Evolutionary conservation across 2,329 filamentous ascomycete species (phyloP).

Genomic region (Nannizzia gypsea): DNA sequence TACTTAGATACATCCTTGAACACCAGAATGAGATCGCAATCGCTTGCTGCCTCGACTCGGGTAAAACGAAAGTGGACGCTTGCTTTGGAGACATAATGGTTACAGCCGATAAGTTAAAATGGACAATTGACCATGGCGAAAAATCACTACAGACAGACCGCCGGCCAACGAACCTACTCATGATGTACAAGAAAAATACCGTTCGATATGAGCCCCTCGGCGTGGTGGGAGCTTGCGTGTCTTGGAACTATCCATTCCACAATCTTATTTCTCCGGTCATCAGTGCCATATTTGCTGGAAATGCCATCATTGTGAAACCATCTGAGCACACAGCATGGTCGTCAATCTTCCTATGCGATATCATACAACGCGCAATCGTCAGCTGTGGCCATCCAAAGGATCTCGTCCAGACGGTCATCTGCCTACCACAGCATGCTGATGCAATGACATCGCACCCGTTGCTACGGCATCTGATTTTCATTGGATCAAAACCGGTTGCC

Average conservation of each 20-base stretch:
- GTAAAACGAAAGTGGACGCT: slow-evolving; percentile 92
- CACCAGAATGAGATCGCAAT: slow-evolving; percentile 80
- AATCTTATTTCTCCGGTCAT: slow-evolving; percentile 88
- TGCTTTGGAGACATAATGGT: slow-evolving; percentile 89
- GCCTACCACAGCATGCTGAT: slow-evolving; percentile 73
- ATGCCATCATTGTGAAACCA: slow-evolving; percentile 83
- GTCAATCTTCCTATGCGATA: slow-evolving; percentile 64
- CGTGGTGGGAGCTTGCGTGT: slow-evolving; percentile 82
- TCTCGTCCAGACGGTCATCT: slow-evolving; percentile 72
- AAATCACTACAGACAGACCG: slow-evolving; percentile 58
- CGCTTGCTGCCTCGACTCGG: slow-evolving; percentile 79
- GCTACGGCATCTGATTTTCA: slow-evolving; percentile 88
- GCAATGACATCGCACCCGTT: slow-evolving; percentile 73
- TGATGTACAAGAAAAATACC: slow-evolving; percentile 89
- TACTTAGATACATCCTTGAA: slow-evolving; percentile 58
- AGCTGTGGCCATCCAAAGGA: slow-evolving; percentile 73
- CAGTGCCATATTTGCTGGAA: slow-evolving; percentile 79
- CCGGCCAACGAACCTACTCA: slow-evolving; percentile 78
- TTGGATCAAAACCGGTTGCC: slow-evolving; percentile 77
- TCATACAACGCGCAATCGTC: slow-evolving; percentile 65
- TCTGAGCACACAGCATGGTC: slow-evolving; percentile 96
- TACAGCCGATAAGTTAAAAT: slow-evolving; percentile 84
- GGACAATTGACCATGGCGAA: slow-evolving; percentile 87
- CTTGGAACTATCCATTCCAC: slow-evolving; percentile 97
- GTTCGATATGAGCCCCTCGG: slow-evolving; percentile 87